Conservation (phyloP, 805 yeast genomes). For the Yamadazyma endophytica region DNA sequence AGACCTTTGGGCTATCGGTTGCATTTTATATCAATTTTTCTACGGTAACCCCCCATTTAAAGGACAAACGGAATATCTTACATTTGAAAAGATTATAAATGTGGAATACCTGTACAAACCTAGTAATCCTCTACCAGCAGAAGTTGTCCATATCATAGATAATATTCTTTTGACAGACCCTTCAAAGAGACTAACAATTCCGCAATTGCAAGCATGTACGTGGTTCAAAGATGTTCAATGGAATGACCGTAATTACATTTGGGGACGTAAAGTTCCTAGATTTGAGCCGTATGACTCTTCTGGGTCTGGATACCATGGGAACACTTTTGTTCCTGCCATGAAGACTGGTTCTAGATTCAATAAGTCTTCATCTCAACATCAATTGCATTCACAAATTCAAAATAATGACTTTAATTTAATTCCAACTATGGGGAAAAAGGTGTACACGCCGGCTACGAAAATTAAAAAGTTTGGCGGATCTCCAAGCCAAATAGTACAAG, state of each 20-base stretch:
- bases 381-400: slow-evolving; percentile 36
- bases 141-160: slow-evolving; percentile 29
- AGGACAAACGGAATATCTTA: slow-evolving; percentile 77
- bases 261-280: slow-evolving; percentile 32
- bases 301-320: slow-evolving; percentile 1
- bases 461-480: slow-evolving; percentile 26
- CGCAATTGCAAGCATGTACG: slow-evolving; percentile 26
- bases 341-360: slow-evolving; percentile 34
- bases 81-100: slow-evolving; percentile 83
- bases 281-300: slow-evolving; percentile 21
- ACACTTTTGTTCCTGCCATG: slow-evolving; percentile 18
- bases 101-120: slow-evolving; percentile 56
- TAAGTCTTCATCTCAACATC: slow-evolving; percentile 35
- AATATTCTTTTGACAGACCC: slow-evolving; percentile 30
- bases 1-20: slow-evolving; percentile 94
- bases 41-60: slow-evolving; percentile 88
- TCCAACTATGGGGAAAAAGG: slow-evolving; percentile 25
- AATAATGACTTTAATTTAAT: slow-evolving; percentile 28
- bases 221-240: slow-evolving; percentile 40
- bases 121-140: slow-evolving; percentile 22
- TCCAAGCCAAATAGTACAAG: no score
- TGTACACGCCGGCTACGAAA: slow-evolving; percentile 31
- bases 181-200: slow-evolving; percentile 23
- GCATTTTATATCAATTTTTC: slow-evolving; percentile 78
- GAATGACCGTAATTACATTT: slow-evolving; percentile 36